Conservation (phyloP, 345 rosid genomes). For the Eutrema yunnanense region DNA sequence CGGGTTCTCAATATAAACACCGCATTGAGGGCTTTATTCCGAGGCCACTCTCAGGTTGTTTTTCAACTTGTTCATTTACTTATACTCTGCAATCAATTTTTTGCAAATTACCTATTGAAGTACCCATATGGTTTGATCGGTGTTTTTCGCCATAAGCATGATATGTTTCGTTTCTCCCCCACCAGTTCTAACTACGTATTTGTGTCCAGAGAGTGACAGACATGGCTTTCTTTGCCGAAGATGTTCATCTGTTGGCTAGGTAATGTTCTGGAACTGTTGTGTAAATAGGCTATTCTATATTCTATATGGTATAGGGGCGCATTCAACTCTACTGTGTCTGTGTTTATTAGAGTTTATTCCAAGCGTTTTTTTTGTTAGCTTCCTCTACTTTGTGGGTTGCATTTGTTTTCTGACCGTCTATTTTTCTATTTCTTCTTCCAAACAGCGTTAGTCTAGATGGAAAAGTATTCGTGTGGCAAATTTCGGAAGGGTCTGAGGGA, state of each 20-base stretch:
- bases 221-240: slow-evolving; percentile 89
- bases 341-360: too few relatives aligned
- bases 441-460: slow-evolving; percentile 79
- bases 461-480: slow-evolving; percentile 65
- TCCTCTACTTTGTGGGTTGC: background rate
- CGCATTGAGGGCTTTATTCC: slow-evolving; percentile 71
- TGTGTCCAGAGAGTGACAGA: slow-evolving; percentile 69
- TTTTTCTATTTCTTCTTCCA: slow-evolving; percentile 1
- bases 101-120: background rate
- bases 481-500: slow-evolving; percentile 73
- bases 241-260: slow-evolving; percentile 96
- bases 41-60: slow-evolving; percentile 75
- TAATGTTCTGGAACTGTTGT: slow-evolving; percentile 13
- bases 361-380: too few relatives aligned
- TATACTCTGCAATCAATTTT: background rate
- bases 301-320: too few relatives aligned
- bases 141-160: background rate
- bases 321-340: too few relatives aligned
- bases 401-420: background rate
- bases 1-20: slow-evolving; percentile 81
- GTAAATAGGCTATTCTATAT: too few relatives aligned
- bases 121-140: background rate
- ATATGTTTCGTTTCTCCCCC: background rate
- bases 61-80: background rate
- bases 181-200: background rate